Percentiles rank a stretch among this genome's conserved stretches.
Conservation (phyloP, 2,329 filamentous ascomycete species). For the Lasiodiplodia citricola region DNA sequence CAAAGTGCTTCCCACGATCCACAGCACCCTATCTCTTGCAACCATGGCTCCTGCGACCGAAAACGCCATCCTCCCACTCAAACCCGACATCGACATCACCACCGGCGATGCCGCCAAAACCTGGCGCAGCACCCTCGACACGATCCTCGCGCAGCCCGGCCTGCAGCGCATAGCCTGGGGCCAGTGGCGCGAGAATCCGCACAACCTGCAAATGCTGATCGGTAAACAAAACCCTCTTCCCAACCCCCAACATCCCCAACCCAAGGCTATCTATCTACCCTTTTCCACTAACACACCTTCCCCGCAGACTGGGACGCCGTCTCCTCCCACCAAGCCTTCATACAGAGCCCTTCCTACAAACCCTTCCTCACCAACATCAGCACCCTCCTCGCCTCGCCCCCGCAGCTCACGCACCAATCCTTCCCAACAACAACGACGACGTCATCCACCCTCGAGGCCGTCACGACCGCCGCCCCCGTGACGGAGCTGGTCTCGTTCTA, state of each 20-base stretch:
- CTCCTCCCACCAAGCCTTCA: constrained; percentile 49
- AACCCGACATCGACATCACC: constrained; percentile 37
- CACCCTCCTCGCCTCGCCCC: constrained; percentile 36
- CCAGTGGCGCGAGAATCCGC: constrained; percentile 45
- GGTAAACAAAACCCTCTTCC: constrained; percentile 41
- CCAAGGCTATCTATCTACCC: neutral
- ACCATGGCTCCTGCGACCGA: constrained; percentile 42
- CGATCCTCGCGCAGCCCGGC: constrained; percentile 45
- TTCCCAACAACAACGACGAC: constrained; percentile 30
- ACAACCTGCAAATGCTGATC: constrained; percentile 45
- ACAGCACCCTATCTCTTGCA: neutral
- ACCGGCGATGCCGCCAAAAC: constrained; percentile 35
- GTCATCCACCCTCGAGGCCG: constrained; percentile 33
- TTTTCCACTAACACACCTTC: neutral
- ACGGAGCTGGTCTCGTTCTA: constrained; percentile 57
- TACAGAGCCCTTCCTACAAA: constrained; percentile 41
- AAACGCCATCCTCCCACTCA: constrained; percentile 46
- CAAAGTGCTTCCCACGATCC: neutral
- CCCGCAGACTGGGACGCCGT: constrained; percentile 51
- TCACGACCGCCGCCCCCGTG: constrained; percentile 48
- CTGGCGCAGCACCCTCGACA: constrained; percentile 41
- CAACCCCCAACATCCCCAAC: constrained; percentile 3
- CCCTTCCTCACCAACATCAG: constrained; percentile 44
- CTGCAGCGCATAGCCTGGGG: constrained; percentile 45
- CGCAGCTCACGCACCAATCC: constrained; percentile 42